Evolutionary conservation across 495 filamentous ascomycete genomes (phyloP).

Genomic region (Xylaria sp.): DNA sequence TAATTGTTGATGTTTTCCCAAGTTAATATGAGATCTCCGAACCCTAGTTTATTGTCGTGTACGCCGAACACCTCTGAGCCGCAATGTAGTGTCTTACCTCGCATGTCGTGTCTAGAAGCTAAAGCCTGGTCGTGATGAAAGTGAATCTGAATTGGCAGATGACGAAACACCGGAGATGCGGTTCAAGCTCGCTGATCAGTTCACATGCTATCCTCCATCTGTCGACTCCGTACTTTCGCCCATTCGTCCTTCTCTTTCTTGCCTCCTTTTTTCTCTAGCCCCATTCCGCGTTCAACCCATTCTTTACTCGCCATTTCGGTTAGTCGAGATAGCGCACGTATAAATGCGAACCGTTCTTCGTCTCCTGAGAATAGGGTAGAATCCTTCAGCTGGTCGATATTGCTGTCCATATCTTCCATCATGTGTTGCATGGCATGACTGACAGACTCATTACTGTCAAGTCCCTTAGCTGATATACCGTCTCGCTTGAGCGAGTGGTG

Average conservation of each 20-base stretch:
- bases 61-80: constrained; percentile 1
- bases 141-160: not conserved
- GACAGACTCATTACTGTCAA: constrained; percentile 64
- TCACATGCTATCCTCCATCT: constrained; percentile 79
- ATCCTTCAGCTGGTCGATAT: constrained; percentile 83
- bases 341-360: constrained; percentile 96
- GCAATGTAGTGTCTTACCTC: constrained; percentile 2
- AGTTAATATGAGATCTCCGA: not conserved
- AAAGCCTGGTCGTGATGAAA: not conserved
- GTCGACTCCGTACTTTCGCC: constrained; percentile 68
- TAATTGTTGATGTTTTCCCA: not conserved
- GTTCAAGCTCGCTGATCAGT: not conserved
- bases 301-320: constrained; percentile 92
- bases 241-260: constrained; percentile 69
- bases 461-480: constrained; percentile 49
- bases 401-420: constrained; percentile 93
- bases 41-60: not conserved
- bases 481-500: constrained; percentile 55
- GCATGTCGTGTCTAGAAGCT: not conserved
- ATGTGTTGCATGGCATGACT: constrained; percentile 85
- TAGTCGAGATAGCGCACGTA: constrained; percentile 82
- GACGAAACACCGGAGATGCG: no score
- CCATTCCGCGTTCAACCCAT: constrained; percentile 92
- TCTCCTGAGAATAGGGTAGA: constrained; percentile 91
- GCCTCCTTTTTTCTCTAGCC: constrained; percentile 62